A percentile compares a stretch with the other conserved stretches of the same genome.
phyloP scores from a whole-genome alignment of 1,284 basidiomycete genomes.

The Ceratobasidium sp. region DNA sequence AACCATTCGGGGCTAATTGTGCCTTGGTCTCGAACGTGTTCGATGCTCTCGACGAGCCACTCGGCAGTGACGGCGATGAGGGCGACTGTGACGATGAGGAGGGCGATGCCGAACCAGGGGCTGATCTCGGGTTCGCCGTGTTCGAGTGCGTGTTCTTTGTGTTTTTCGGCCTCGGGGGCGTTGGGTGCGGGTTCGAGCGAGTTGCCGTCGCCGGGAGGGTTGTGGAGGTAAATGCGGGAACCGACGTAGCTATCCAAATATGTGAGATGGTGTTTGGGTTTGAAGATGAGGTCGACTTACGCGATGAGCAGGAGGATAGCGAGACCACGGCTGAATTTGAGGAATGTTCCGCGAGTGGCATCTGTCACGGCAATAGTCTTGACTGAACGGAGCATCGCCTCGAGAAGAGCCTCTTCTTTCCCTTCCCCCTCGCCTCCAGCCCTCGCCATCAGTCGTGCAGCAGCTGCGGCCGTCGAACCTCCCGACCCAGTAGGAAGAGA shows the following conservation, averaged over 20 bases:
- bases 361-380: slow-evolving; percentile 55
- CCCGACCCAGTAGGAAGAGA: slow-evolving; percentile 37
- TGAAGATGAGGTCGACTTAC: slow-evolving; percentile 55
- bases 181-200: slow-evolving; percentile 57
- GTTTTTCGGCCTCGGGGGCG: slow-evolving; percentile 57
- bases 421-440: slow-evolving; percentile 10
- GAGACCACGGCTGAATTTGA: slow-evolving; percentile 70
- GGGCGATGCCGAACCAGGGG: slow-evolving; percentile 66
- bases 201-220: slow-evolving; percentile 70
- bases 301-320: slow-evolving; percentile 68
- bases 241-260: slow-evolving; percentile 63
- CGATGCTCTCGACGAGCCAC: slow-evolving; percentile 72
- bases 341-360: slow-evolving; percentile 58
- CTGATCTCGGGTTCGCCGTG: slow-evolving; percentile 65
- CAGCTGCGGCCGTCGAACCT: slow-evolving; percentile 27
- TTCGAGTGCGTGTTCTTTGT: slow-evolving; percentile 57
- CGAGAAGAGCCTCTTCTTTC: slow-evolving; percentile 16
- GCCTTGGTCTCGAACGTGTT: slow-evolving; percentile 60
- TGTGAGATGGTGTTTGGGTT: slow-evolving; percentile 18
- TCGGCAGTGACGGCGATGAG: slow-evolving; percentile 74
- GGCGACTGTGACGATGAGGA: slow-evolving; percentile 64
- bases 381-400: slow-evolving; percentile 31
- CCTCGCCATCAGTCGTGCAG: slow-evolving; percentile 26
- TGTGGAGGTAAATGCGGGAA: slow-evolving; percentile 72
- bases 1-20: slow-evolving; percentile 61